phyloP scores from a whole-genome alignment of 169 alveolate genomes.

The Prorocentrum cordatum region DNA sequence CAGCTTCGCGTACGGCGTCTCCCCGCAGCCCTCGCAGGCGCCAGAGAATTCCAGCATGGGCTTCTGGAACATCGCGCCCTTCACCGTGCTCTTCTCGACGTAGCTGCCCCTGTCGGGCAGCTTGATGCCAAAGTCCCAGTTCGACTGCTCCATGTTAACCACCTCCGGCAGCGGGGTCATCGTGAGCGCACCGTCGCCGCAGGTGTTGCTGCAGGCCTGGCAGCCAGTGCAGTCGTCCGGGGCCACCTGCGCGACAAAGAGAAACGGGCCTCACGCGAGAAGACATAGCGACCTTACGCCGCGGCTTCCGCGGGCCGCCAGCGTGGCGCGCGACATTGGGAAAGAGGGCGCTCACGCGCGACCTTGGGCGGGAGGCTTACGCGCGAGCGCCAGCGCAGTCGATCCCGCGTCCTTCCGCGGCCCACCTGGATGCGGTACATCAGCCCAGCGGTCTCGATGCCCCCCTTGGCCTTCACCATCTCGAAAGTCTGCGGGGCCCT shows the following conservation, averaged over 20 bases:
- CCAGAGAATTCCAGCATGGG: slow-evolving; percentile 75
- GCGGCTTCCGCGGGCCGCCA: too few species aligned
- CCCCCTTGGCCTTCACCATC: slow-evolving; percentile 71
- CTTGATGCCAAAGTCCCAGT: slow-evolving; percentile 73
- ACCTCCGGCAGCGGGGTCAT: slow-evolving; percentile 4
- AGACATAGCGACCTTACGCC: too few species aligned
- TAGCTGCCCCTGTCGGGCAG: slow-evolving; percentile 72
- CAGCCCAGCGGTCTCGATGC: slow-evolving; percentile 63
- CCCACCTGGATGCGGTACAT: slow-evolving; percentile 75
- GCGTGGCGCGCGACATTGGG: too few species aligned
- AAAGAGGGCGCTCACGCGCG: too few species aligned
- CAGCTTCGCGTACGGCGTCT: slow-evolving; percentile 73
- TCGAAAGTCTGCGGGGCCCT: slow-evolving; percentile 73
- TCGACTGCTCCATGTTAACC: slow-evolving; percentile 53
- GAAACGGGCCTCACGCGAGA: too few species aligned
- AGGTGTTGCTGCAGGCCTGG: slow-evolving; percentile 70
- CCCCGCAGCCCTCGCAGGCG: slow-evolving; percentile 79
- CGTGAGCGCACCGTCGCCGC: slow-evolving; percentile 55
- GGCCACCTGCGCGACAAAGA: too few species aligned
- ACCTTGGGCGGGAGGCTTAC: too few species aligned
- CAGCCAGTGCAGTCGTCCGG: slow-evolving; percentile 77
- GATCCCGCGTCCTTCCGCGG: too few species aligned
- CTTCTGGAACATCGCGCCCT: slow-evolving; percentile 75
- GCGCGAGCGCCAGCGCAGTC: too few species aligned
- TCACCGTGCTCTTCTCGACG: slow-evolving; percentile 75